Evolutionary conservation across 164 flowering plant species (phyloP).

Genomic region (Amborella trichopoda): DNA sequence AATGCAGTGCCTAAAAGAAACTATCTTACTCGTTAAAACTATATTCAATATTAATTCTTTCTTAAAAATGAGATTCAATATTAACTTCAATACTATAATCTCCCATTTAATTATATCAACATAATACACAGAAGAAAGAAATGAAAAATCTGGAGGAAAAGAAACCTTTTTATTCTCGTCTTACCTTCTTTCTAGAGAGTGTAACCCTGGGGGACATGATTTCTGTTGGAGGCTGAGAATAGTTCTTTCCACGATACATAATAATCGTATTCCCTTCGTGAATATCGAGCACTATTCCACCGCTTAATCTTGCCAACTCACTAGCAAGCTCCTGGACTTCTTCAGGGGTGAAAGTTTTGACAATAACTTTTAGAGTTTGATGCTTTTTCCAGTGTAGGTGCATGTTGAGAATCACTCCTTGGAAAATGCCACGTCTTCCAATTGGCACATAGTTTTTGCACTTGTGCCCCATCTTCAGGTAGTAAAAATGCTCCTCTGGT

Average conservation of each 20-base stretch:
- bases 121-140: too few species aligned
- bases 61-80: too few species aligned
- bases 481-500: slow-evolving; percentile 94
- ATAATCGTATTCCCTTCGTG: slow-evolving; percentile 79
- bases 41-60: too few species aligned
- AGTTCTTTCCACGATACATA: slow-evolving; percentile 97
- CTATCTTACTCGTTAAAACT: too few species aligned
- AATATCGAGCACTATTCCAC: slow-evolving; percentile 93
- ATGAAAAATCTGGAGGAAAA: too few species aligned
- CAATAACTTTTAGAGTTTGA: slow-evolving; percentile 72
- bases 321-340: slow-evolving; percentile 88
- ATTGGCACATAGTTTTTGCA: slow-evolving; percentile 82
- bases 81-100: too few species aligned
- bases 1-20: too few species aligned
- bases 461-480: slow-evolving; percentile 83
- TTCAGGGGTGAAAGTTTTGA: slow-evolving; percentile 79
- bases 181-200: slow-evolving; percentile 79
- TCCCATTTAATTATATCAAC: too few species aligned
- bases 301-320: slow-evolving; percentile 83
- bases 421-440: slow-evolving; percentile 86
- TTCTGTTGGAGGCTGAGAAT: slow-evolving; percentile 94
- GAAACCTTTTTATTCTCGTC: too few species aligned
- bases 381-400: slow-evolving; percentile 99
- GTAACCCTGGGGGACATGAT: slow-evolving; percentile 90
- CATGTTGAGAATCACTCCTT: slow-evolving; percentile 95